These are phyloP conservation scores for Phlyctochytrium planicorne DNA, from an alignment of 192 early-diverging fungal genomes.

Conservation along the genomic window DNA sequence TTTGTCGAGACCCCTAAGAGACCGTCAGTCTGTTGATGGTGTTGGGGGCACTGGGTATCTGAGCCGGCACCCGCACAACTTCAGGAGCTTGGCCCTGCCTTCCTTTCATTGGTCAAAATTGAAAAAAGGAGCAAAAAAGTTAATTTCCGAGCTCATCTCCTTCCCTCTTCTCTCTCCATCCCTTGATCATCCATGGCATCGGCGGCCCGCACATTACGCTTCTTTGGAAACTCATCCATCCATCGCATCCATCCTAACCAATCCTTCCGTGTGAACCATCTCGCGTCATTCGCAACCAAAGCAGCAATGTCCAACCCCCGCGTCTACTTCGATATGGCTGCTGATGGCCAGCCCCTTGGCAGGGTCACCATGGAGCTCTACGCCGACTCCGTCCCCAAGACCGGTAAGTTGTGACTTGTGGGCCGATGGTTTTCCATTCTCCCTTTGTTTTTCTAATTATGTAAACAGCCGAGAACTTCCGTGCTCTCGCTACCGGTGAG, in stretches of 20 bases:
- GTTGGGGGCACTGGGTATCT: too few relatives aligned
- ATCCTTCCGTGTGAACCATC: not conserved
- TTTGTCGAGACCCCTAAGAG: too few relatives aligned
- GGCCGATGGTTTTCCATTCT: not conserved
- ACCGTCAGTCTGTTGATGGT: too few relatives aligned
- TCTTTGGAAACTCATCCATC: too few relatives aligned
- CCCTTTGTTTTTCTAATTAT: slow-evolving; percentile 27
- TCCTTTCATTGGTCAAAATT: too few relatives aligned
- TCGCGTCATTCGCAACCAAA: not conserved
- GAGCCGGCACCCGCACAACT: too few relatives aligned
- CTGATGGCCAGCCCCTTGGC: slow-evolving; percentile 46
- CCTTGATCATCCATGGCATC: too few relatives aligned
- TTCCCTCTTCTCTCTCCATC: too few relatives aligned
- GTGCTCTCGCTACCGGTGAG: slow-evolving; percentile 56
- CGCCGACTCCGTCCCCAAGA: slow-evolving; percentile 41
- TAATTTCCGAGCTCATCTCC: too few relatives aligned
- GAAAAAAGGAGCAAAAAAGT: too few relatives aligned
- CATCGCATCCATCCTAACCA: not conserved
- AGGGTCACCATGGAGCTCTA: slow-evolving; percentile 55
- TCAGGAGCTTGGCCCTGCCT: too few relatives aligned
- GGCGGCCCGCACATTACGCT: too few relatives aligned
- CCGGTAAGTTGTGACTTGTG: slow-evolving; percentile 59
- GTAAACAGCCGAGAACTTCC: slow-evolving; percentile 88
- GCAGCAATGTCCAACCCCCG: slow-evolving; percentile 30
- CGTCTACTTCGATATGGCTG: slow-evolving; percentile 72